Evolutionary conservation across 495 filamentous ascomycete genomes (phyloP).

Genomic region (Oleoguttula mirabilis): DNA sequence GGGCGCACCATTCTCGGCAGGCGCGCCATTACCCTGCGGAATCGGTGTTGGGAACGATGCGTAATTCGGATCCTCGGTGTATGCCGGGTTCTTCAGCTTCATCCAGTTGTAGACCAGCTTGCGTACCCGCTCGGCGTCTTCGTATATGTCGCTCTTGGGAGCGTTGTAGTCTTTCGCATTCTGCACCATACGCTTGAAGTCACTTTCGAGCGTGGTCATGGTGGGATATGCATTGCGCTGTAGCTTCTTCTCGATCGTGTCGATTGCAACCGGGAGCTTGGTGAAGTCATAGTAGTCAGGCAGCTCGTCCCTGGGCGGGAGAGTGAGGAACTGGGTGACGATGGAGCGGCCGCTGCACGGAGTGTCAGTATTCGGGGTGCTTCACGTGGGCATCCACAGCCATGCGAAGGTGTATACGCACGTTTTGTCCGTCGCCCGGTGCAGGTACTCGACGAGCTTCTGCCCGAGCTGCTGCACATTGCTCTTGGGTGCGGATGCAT

Average conservation of each 20-base stretch:
- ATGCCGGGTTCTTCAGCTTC: conserved; percentile 63
- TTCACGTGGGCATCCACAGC: no score
- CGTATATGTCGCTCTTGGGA: conserved; percentile 50
- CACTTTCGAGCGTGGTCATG: conserved; percentile 54
- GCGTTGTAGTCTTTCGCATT: conserved; percentile 66
- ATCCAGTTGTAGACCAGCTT: conserved; percentile 66
- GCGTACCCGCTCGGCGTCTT: conserved; percentile 62
- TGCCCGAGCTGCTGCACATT: conserved; percentile 47
- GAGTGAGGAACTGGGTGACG: conserved; percentile 56
- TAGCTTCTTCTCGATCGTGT: conserved; percentile 62
- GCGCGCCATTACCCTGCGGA: conserved; percentile 25
- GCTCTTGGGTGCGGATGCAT: conserved; percentile 12
- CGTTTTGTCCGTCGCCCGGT: conserved; percentile 60
- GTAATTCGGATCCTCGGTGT: conserved; percentile 44
- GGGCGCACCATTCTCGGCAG: conserved; percentile 1
- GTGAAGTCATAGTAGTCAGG: conserved; percentile 65
- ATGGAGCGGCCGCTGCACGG: conserved; percentile 49
- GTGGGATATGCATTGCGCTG: conserved; percentile 47
- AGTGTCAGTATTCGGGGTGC: background rate
- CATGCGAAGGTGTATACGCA: conserved; percentile 35
- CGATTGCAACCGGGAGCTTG: conserved; percentile 60
- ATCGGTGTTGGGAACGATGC: conserved; percentile 52
- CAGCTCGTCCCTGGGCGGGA: conserved; percentile 48
- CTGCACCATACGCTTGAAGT: conserved; percentile 63
- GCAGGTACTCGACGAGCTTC: conserved; percentile 51